Conservation (phyloP, 1,139 yeast genomes). For the Taiozyma sp. region DNA sequence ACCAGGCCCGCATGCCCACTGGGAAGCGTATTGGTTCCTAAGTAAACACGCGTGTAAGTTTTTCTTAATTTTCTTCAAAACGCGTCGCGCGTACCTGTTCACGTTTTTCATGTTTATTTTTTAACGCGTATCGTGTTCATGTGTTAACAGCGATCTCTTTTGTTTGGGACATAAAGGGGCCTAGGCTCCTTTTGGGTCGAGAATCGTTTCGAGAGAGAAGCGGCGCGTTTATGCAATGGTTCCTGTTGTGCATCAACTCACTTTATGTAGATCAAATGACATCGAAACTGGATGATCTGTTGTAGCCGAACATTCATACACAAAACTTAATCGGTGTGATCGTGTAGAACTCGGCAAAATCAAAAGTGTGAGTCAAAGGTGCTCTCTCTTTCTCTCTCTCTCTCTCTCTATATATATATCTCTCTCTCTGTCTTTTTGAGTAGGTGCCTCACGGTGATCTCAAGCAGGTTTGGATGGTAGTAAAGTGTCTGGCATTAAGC, state of each 20-base stretch:
- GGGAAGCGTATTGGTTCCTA: background rate
- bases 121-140: background rate
- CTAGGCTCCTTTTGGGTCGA: background rate
- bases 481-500: too few species aligned
- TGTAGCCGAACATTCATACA: background rate
- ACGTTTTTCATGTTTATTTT: too few species aligned
- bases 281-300: background rate
- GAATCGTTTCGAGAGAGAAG: background rate
- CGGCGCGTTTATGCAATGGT: background rate
- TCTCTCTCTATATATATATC: too few species aligned
- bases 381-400: too few species aligned
- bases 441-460: too few species aligned
- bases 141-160: background rate
- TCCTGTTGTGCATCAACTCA: background rate
- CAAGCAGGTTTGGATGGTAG: too few species aligned
- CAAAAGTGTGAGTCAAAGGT: too few species aligned
- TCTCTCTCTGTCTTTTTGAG: too few species aligned
- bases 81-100: background rate
- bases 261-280: background rate
- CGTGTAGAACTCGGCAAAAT: too few species aligned
- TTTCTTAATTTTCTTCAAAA: background rate
- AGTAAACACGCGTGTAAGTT: background rate
- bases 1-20: too few species aligned
- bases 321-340: background rate
- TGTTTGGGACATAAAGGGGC: background rate